A percentile compares a stretch with the other conserved stretches of the same genome.
Conservation (phyloP, 345 rosid genomes). For the Nasturtium officinale region DNA sequence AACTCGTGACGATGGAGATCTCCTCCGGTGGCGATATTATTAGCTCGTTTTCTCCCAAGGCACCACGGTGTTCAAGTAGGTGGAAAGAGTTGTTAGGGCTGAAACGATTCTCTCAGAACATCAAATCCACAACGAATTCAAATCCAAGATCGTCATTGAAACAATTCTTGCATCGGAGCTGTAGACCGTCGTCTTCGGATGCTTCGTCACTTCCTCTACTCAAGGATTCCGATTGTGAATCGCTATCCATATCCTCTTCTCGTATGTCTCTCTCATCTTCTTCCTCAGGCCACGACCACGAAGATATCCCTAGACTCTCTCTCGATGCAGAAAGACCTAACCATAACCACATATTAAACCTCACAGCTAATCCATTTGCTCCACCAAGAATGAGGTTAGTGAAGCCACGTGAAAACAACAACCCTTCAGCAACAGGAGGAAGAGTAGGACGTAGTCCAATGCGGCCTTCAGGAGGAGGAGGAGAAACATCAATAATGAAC, state of each 20-base stretch:
- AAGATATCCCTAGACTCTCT: constrained; percentile 74
- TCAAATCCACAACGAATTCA: constrained; percentile 30
- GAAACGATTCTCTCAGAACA: constrained; percentile 57
- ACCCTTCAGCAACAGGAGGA: constrained; percentile 19
- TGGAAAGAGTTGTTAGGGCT: constrained; percentile 91
- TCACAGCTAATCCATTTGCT: constrained; percentile 65
- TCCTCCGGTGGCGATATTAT: constrained; percentile 45
- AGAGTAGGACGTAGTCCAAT: constrained; percentile 66
- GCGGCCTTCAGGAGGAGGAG: constrained; percentile 41
- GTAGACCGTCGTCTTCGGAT: constrained; percentile 51
- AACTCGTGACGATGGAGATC: constrained; percentile 62
- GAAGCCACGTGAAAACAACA: constrained; percentile 49
- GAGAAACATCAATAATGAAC: constrained; percentile 38
- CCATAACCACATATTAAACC: constrained; percentile 16
- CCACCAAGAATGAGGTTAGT: constrained; percentile 71
- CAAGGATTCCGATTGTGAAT: constrained; percentile 66
- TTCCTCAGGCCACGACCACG: constrained; percentile 87
- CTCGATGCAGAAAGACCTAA: constrained; percentile 78
- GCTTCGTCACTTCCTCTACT: constrained; percentile 67
- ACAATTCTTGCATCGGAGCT: constrained; percentile 66
- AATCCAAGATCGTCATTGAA: constrained; percentile 50
- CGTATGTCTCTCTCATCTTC: constrained; percentile 86
- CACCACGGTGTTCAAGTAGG: constrained; percentile 88
- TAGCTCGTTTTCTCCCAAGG: constrained; percentile 69
- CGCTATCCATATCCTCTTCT: constrained; percentile 72